Percentiles rank a stretch among this genome's conserved stretches.
Evolutionary conservation across 2,329 filamentous ascomycete genomes (phyloP).

Genomic region (Pseudogymnoascus sp.): DNA sequence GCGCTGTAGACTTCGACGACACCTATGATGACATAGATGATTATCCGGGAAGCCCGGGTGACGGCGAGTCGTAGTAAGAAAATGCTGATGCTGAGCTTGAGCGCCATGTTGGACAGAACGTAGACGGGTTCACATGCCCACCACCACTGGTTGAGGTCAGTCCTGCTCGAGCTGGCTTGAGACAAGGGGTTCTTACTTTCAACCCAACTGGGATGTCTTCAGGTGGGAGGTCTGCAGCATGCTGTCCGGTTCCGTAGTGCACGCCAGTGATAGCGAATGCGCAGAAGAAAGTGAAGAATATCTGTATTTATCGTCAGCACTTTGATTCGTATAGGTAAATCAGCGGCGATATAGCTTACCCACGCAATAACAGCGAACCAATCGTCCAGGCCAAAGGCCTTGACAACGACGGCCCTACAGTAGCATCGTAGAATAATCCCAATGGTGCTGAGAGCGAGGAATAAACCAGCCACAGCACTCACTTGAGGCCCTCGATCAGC

Average conservation of each 20-base stretch:
- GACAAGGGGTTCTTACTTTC: constrained; percentile 16
- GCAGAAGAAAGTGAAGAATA: constrained; percentile 15
- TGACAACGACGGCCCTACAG: constrained; percentile 36
- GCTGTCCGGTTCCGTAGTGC: constrained; percentile 23
- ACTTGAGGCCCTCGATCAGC: constrained; percentile 11
- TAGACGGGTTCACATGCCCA: constrained; percentile 33
- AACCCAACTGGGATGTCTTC: constrained; percentile 20
- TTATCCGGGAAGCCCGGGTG: constrained; percentile 24
- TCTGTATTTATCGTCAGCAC: not conserved
- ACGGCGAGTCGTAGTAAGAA: constrained; percentile 33
- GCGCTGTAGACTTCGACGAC: constrained; percentile 28
- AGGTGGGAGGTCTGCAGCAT: constrained; percentile 16
- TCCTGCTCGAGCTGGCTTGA: not conserved
- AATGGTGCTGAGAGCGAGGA: constrained; percentile 30
- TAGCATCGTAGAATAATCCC: constrained; percentile 36
- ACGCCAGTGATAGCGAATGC: constrained; percentile 19
- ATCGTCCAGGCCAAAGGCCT: constrained; percentile 38
- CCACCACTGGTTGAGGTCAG: constrained; percentile 20
- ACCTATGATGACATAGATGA: constrained; percentile 28
- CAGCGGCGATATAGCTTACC: constrained; percentile 26
- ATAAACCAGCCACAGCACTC: constrained; percentile 19
- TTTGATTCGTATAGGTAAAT: not conserved
- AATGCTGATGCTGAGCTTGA: constrained; percentile 33
- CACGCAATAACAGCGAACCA: constrained; percentile 38
- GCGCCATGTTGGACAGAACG: constrained; percentile 31